Percentiles rank a stretch among this genome's conserved stretches.
Evolutionary conservation across 208 protist species (phyloP).

Genomic region (Angomonas ambiguus): DNA sequence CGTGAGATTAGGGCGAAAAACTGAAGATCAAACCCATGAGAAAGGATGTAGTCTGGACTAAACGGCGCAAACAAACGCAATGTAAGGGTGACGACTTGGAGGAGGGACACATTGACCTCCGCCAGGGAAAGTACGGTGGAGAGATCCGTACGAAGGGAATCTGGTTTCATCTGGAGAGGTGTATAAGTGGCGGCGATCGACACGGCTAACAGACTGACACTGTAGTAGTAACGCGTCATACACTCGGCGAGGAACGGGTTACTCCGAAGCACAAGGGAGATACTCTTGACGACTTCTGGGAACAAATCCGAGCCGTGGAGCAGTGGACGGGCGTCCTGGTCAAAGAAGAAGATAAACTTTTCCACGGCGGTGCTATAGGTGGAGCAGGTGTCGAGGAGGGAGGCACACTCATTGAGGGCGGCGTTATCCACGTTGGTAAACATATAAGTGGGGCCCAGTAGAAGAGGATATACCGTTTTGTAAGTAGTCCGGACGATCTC

Average conservation of each 20-base stretch:
- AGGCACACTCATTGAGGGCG: slow-evolving; percentile 2
- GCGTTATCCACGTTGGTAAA: not conserved
- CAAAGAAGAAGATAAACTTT: not conserved
- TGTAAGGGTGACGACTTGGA: not conserved
- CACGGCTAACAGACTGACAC: not conserved
- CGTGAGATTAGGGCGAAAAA: not conserved
- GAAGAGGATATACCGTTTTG: not conserved
- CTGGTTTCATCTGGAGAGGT: not conserved
- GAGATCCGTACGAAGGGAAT: not conserved
- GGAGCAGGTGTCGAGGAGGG: not conserved
- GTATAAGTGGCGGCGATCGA: not conserved
- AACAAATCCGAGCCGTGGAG: not conserved
- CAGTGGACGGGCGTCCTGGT: not conserved
- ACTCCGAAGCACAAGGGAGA: not conserved
- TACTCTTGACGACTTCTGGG: not conserved
- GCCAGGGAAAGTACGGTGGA: not conserved
- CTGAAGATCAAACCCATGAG: not conserved
- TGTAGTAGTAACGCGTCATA: not conserved
- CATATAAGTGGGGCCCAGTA: not conserved
- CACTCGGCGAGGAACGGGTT: not conserved
- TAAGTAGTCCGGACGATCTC: not conserved
- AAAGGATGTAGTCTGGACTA: not conserved
- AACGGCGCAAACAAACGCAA: not conserved
- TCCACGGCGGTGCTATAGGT: not conserved
- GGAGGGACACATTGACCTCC: not conserved